Evolutionary conservation across 352 stramenopile species (phyloP), one percentile per base, ranked within the genome.

Genomic region (Detonula confervacea): DNA sequence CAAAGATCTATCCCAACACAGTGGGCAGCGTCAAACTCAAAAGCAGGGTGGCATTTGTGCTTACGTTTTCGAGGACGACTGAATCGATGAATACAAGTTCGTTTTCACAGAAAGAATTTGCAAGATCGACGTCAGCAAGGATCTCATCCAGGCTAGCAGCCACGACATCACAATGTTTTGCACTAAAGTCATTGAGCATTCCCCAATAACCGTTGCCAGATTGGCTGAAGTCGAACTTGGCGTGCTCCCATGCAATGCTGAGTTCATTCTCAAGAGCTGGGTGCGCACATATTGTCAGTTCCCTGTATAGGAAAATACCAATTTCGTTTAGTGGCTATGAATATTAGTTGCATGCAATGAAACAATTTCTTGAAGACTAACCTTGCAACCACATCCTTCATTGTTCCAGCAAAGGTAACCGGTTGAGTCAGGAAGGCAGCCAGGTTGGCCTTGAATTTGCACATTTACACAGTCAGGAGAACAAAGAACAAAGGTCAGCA

Each of bases 361-460:
- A 44, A 44, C 35, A 44, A 44, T n/a, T n/a, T n/a, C n/a, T n/a
- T n/a, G n/a, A n/a, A n/a, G n/a, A n/a, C n/a, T n/a, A n/a, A n/a
- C n/a, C n/a, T n/a, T 42, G 5, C 33, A 42, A 42, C 33, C 33
- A 42, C 33, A 42, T 5, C 33, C 5, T 42, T 11, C 33, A 42
- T 42, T 11, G 33, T 42, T 42, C 33, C 33, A 42, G 11, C 42
- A 65, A n/a, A 55, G 27, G 42, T 49, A n/a, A 30, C 20, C 0
- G 47, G 46, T 14, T 30, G 52, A 18, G 72, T 80, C 22, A 80
- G 61, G 33, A 80, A 80, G 5, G 72, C 72, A 11, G 72, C 72
- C 9, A 80, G 30, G 29, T 80, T 80, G n/a, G n/a, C n/a, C n/a
- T n/a, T n/a, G n/a, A n/a, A n/a, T n/a, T n/a, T n/a, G n/a, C n/a